Conservation (phyloP, 192 early-diverging fungal genomes). For the Coemansia sp. region DNA sequence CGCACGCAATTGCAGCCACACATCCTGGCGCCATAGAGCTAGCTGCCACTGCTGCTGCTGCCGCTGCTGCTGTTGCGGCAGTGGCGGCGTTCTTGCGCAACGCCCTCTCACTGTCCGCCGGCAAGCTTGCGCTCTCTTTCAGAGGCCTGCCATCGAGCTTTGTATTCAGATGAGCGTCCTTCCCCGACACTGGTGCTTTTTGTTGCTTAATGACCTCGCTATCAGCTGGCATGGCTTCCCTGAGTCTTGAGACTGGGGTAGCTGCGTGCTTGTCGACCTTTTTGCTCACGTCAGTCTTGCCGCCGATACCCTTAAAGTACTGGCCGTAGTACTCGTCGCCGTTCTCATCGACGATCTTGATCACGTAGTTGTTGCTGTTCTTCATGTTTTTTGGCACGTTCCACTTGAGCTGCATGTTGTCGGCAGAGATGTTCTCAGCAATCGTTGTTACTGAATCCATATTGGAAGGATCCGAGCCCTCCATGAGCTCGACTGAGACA, state of each 20-base stretch:
- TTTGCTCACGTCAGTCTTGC: constrained; percentile 23
- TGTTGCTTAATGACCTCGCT: not conserved
- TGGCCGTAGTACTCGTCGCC: constrained; percentile 53
- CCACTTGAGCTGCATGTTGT: constrained; percentile 29
- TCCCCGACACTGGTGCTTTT: constrained; percentile 1
- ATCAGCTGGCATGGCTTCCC: not conserved
- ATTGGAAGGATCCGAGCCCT: constrained; percentile 42
- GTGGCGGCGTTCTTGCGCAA: constrained; percentile 14
- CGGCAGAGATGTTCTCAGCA: constrained; percentile 46
- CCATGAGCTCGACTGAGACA: constrained; percentile 51
- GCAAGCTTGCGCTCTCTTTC: constrained; percentile 2
- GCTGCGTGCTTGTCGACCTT: constrained; percentile 6
- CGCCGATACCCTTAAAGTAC: constrained; percentile 34
- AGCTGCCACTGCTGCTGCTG: not conserved
- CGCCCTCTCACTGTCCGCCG: constrained; percentile 3
- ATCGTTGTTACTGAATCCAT: constrained; percentile 45
- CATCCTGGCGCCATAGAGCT: not conserved
- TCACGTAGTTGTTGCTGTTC: constrained; percentile 48
- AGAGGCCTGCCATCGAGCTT: constrained; percentile 17
- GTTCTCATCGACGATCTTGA: constrained; percentile 45
- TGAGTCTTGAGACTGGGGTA: not conserved
- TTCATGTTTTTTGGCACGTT: constrained; percentile 42
- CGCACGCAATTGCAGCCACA: constrained; percentile 16
- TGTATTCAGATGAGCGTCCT: not conserved
- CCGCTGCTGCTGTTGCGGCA: constrained; percentile 9